phyloP scores from a whole-genome alignment of 495 filamentous ascomycete species.

The Aspergillus incahuasiensis region DNA sequence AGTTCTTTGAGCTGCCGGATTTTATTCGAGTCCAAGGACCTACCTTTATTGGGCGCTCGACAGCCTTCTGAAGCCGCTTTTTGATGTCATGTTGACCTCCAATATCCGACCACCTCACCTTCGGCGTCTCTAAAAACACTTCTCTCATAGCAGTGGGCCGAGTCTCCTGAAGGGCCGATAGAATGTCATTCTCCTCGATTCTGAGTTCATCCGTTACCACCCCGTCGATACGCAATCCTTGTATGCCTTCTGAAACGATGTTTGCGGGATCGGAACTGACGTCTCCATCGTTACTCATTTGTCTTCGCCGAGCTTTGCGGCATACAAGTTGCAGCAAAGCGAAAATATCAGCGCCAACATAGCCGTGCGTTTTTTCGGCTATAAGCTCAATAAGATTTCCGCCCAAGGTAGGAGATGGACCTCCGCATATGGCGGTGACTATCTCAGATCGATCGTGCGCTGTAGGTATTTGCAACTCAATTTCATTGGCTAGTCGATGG shows the following conservation, averaged over 20 bases:
- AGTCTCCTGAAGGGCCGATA: slow-evolving; percentile 51
- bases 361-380: slow-evolving; percentile 61
- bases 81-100: slow-evolving; percentile 84
- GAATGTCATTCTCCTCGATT: slow-evolving; percentile 47
- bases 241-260: not conserved
- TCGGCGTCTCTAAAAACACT: slow-evolving; percentile 81
- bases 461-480: slow-evolving; percentile 79
- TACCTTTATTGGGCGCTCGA: slow-evolving; percentile 65
- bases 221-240: slow-evolving; percentile 2
- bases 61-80: slow-evolving; percentile 56
- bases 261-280: not conserved
- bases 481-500: slow-evolving; percentile 62
- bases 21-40: slow-evolving; percentile 3
- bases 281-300: slow-evolving; percentile 16
- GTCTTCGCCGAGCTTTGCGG: slow-evolving; percentile 37
- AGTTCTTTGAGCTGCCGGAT: slow-evolving; percentile 6
- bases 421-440: slow-evolving; percentile 46
- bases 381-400: slow-evolving; percentile 41
- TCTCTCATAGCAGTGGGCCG: slow-evolving; percentile 87
- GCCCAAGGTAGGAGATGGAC: slow-evolving; percentile 24
- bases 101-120: slow-evolving; percentile 83
- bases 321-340: slow-evolving; percentile 45
- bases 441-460: slow-evolving; percentile 68
- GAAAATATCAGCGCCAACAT: slow-evolving; percentile 61
- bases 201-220: slow-evolving; percentile 18